Evolutionary conservation across 805 yeast genomes (phyloP), one percentile per base, ranked within the genome.

Genomic region (Limtongia smithiae): DNA sequence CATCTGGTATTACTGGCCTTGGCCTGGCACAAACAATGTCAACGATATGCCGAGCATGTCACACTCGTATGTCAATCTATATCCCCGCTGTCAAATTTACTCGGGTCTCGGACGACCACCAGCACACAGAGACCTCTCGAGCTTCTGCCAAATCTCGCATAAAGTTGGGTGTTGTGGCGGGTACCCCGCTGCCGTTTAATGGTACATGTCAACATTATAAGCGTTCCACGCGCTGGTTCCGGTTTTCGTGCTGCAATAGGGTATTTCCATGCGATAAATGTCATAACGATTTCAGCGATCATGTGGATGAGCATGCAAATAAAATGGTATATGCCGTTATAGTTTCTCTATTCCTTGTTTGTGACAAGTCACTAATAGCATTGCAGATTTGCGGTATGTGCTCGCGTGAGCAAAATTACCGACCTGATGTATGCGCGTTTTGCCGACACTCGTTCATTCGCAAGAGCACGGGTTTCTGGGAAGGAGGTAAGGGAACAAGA

Each of bases 401-500:
- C 54, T 68, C 74, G 6, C 59, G 71, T 3, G 74, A 71, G 57
- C 74, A 71, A 60, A 62, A 64, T 39, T 68, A 69, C 45, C 39
- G 51, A 38, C 62, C 60, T n/a, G 61, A 61, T 14, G 40, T 37
- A 12, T 71, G 74, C 50, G 52, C 50, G 4, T 66, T 55, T 51
- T 71, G 75, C 49, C 60, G 63, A 9, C 71, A 70, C 41, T 61
- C 65, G 34, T 71, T 67, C 43, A 61, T 65, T 12, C 49, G 58
- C 8, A 57, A 66, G 21, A 61, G 49, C 27, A 58, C 73, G 2
- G 66, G 70, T 15, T 72, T 71, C 58, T 71, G 75, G 75, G 75
- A 71, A 51, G 75, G 75, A 20, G 75, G 75, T 0, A 61, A 58
- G 35, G 75, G 75, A 1, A 69, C 71, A 14, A 64, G 75, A n/a